Evolutionary conservation across 371 early-diverging fungal genomes (phyloP).

Genomic region (Massospora cicadina): DNA sequence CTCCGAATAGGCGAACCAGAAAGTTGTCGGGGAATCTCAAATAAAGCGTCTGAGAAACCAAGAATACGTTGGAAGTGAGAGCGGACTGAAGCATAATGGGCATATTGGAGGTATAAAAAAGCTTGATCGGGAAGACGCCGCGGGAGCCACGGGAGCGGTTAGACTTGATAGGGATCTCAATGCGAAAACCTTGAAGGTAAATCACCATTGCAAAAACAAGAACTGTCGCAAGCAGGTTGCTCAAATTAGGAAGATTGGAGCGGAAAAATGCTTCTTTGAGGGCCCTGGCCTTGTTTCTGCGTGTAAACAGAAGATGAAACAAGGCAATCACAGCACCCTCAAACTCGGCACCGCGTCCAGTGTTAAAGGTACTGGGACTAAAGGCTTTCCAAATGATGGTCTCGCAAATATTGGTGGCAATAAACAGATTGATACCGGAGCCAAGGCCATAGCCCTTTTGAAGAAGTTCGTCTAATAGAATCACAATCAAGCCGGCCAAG

Average conservation of each 20-base stretch:
- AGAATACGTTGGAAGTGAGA: conserved; percentile 85
- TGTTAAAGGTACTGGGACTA: conserved; percentile 91
- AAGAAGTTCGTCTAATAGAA: conserved; percentile 97
- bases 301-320: conserved; percentile 88
- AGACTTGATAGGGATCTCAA: conserved; percentile 97
- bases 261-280: conserved; percentile 98
- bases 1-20: conserved; percentile 86
- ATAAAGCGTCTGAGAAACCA: conserved; percentile 93
- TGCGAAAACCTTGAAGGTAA: conserved; percentile 98
- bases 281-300: conserved; percentile 94
- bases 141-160: conserved; percentile 91
- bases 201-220: conserved; percentile 91
- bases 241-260: conserved; percentile 89
- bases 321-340: conserved; percentile 97
- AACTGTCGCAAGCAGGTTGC: conserved; percentile 80
- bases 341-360: conserved; percentile 96
- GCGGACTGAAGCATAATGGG: conserved; percentile 99
- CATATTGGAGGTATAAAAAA: conserved; percentile 99
- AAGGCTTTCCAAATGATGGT: conserved; percentile 99
- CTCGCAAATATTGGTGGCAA: conserved; percentile 99
- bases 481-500: conserved; percentile 92
- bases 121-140: conserved; percentile 95
- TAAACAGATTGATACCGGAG: conserved; percentile 98
- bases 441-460: conserved; percentile 99
- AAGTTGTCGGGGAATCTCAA: conserved; percentile 89